Conservation (phyloP, 2,329 filamentous ascomycete genomes). For the Exophiala dermatitidis region DNA sequence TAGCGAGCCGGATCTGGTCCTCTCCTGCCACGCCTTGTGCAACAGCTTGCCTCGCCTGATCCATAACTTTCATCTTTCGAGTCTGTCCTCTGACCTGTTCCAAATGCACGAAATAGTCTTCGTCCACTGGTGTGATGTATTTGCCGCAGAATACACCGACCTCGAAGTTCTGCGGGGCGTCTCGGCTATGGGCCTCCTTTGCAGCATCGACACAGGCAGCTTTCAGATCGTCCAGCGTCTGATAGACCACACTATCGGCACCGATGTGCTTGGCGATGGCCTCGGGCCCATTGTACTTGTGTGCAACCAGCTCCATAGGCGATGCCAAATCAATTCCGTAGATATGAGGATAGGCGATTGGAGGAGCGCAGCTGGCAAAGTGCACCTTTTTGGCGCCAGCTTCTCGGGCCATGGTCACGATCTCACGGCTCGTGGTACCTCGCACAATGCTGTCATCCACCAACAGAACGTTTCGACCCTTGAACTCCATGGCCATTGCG, state of each 20-base stretch:
- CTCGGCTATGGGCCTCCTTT: constrained; percentile 45
- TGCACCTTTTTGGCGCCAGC: constrained; percentile 74
- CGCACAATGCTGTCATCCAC: constrained; percentile 89
- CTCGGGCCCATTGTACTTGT: constrained; percentile 52
- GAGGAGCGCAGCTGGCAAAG: constrained; percentile 74
- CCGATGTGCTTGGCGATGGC: constrained; percentile 62
- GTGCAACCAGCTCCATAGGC: constrained; percentile 62
- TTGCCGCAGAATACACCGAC: constrained; percentile 86
- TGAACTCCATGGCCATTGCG: constrained; percentile 77
- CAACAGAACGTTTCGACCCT: constrained; percentile 68
- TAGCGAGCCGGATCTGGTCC: constrained; percentile 55
- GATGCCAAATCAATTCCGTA: constrained; percentile 74
- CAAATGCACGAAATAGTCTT: constrained; percentile 75
- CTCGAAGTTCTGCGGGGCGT: constrained; percentile 62
- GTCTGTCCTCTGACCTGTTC: constrained; percentile 64
- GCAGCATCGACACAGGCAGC: constrained; percentile 68
- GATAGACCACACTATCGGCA: constrained; percentile 69
- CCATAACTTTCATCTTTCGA: constrained; percentile 58
- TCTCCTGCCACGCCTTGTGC: constrained; percentile 55
- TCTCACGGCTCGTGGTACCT: constrained; percentile 73
- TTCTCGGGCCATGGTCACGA: constrained; percentile 77
- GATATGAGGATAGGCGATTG: constrained; percentile 79
- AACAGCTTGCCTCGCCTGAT: constrained; percentile 58
- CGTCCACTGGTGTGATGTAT: constrained; percentile 73
- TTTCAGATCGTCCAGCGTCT: constrained; percentile 71